A percentile compares a stretch with the other conserved stretches of the same genome.
Conservation (phyloP, 768 basidiomycete species). For the Naganishia randhawae region DNA sequence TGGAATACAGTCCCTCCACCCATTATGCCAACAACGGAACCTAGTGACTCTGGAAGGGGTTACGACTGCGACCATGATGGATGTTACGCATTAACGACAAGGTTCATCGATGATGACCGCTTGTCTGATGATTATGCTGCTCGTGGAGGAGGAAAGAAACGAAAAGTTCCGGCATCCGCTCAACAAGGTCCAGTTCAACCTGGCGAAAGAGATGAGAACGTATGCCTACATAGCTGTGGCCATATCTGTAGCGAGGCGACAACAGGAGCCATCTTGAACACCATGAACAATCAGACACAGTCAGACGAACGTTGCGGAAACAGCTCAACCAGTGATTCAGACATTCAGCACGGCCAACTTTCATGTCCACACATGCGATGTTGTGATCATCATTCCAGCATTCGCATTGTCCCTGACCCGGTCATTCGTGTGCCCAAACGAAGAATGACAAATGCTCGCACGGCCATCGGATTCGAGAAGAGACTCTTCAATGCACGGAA, state of each 20-base stretch:
- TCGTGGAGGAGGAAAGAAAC: slow-evolving; percentile 33
- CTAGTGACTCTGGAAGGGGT: background rate
- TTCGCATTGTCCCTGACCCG: slow-evolving; percentile 16
- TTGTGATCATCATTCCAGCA: slow-evolving; percentile 16
- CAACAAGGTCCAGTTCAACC: slow-evolving; percentile 20
- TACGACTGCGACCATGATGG: slow-evolving; percentile 10
- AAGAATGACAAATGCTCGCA: slow-evolving; percentile 13
- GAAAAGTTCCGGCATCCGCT: slow-evolving; percentile 29
- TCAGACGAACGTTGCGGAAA: too few relatives aligned
- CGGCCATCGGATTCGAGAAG: slow-evolving; percentile 20
- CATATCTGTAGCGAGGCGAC: slow-evolving; percentile 16
- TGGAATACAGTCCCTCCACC: background rate
- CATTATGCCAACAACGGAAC: background rate
- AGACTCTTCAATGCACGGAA: slow-evolving; percentile 13
- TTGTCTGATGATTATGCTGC: slow-evolving; percentile 27
- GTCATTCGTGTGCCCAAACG: slow-evolving; percentile 14
- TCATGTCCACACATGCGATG: slow-evolving; percentile 7
- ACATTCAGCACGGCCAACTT: slow-evolving; percentile 3
- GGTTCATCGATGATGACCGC: slow-evolving; percentile 30
- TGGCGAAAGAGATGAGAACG: slow-evolving; percentile 4
- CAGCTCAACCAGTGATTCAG: background rate
- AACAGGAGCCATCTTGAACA: background rate
- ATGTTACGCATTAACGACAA: slow-evolving; percentile 4
- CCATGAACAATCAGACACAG: background rate
- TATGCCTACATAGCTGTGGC: slow-evolving; percentile 18